Percentiles rank a stretch among this genome's conserved stretches.
These are phyloP conservation scores for Tylopilus sp. DNA, from an alignment of 768 basidiomycete genomes.

Conservation along the genomic window DNA sequence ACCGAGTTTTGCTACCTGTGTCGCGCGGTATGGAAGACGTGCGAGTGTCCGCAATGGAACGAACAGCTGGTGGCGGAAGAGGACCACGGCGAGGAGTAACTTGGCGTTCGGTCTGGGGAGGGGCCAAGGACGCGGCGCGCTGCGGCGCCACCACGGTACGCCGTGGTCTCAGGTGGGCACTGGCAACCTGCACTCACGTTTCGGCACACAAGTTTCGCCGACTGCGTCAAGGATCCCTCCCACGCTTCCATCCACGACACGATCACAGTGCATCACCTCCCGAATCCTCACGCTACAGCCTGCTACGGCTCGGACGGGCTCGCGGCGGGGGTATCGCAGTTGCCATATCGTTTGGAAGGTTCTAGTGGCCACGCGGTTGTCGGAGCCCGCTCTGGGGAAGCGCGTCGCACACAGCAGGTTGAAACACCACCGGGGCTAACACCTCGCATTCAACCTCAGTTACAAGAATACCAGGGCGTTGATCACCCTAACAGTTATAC, in stretches of 20 bases:
- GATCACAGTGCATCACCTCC: not conserved
- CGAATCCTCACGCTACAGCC: not conserved
- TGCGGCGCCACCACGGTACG: not conserved
- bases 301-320: not conserved
- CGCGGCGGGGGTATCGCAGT: not conserved
- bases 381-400: not conserved
- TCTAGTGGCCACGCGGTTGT: not conserved
- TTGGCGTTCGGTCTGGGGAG: not conserved
- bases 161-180: not conserved
- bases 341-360: not conserved
- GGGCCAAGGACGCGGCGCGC: not conserved
- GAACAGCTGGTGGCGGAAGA: slow-evolving; percentile 35
- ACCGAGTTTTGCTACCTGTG: slow-evolving; percentile 47
- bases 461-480: not conserved
- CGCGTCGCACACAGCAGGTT: not conserved
- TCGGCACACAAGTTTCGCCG: not conserved
- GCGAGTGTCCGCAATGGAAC: slow-evolving; percentile 65
- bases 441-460: not conserved
- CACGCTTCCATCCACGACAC: too few species aligned
- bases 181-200: not conserved
- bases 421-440: not conserved
- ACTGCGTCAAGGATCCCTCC: not conserved
- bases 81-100: not conserved
- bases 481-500: not conserved
- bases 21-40: slow-evolving; percentile 58